Conservation (phyloP, 2,329 filamentous ascomycete genomes). For the Westerdykella aurantiaca region DNA sequence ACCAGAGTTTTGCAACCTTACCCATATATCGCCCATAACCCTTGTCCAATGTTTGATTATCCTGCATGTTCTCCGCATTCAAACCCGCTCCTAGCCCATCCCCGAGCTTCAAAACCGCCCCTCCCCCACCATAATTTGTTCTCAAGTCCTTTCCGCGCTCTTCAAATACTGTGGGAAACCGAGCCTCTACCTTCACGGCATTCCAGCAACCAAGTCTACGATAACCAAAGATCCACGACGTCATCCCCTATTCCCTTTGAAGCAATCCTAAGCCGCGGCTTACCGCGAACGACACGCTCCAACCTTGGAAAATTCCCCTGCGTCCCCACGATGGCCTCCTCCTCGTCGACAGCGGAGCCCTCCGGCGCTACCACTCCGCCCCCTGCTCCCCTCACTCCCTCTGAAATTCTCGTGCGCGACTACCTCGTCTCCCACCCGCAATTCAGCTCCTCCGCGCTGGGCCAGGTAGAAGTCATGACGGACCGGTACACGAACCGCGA, state of each 20-base stretch:
- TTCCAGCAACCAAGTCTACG: neutral
- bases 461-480: slow-evolving; percentile 32
- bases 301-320: neutral
- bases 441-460: slow-evolving; percentile 22
- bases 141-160: neutral
- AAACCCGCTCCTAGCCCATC: slow-evolving; percentile 6
- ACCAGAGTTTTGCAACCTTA: no score
- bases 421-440: slow-evolving; percentile 31
- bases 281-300: neutral
- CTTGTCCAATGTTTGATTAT: slow-evolving; percentile 6
- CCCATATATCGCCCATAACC: slow-evolving; percentile 10
- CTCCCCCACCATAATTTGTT: slow-evolving; percentile 6
- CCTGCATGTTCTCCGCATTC: slow-evolving; percentile 7
- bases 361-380: neutral
- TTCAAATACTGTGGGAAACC: neutral
- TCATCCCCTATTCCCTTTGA: no score
- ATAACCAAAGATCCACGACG: no score
- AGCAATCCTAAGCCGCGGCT: neutral
- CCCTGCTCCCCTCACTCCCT: slow-evolving; percentile 22
- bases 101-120: slow-evolving; percentile 6
- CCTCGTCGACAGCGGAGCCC: neutral
- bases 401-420: slow-evolving; percentile 28
- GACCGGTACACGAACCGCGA: slow-evolving; percentile 43
- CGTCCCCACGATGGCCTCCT: neutral
- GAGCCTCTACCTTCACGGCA: neutral